These are phyloP conservation scores for Penicillium argentinense DNA, from an alignment of 495 filamentous ascomycete genomes.

Conservation along the genomic window DNA sequence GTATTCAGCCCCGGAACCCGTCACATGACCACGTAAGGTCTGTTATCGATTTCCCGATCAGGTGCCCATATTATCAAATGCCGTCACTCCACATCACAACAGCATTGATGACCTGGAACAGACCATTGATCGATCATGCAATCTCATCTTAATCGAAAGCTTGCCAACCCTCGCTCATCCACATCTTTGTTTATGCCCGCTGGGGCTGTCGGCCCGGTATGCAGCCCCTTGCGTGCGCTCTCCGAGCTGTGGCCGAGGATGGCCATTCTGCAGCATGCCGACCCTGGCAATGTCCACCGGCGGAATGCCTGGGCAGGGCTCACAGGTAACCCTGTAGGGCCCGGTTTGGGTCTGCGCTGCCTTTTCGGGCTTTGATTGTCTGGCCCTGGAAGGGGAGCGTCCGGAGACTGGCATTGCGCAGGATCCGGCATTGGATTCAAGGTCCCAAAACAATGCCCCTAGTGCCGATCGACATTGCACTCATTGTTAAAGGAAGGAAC, in stretches of 20 bases:
- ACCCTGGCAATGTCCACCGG: background rate
- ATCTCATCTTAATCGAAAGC: too few species aligned
- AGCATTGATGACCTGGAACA: background rate
- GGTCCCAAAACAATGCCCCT: slow-evolving; percentile 20
- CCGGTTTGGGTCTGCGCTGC: background rate
- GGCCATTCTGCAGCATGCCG: slow-evolving; percentile 20
- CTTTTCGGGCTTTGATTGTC: slow-evolving; percentile 4
- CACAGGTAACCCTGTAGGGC: background rate
- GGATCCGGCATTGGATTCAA: background rate
- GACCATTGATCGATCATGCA: background rate
- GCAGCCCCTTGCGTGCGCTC: slow-evolving; percentile 20
- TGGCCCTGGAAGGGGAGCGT: slow-evolving; percentile 14
- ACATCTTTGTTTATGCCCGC: slow-evolving; percentile 13
- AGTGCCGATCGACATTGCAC: slow-evolving; percentile 16
- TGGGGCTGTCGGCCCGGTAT: slow-evolving; percentile 7
- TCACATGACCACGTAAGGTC: too few species aligned
- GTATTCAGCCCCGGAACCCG: too few species aligned
- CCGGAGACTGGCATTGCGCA: slow-evolving; percentile 4
- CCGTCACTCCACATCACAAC: background rate
- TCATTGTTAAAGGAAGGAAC: slow-evolving; percentile 11
- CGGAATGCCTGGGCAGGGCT: slow-evolving; percentile 16
- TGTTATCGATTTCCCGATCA: background rate
- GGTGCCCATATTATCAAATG: background rate
- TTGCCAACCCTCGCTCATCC: too few species aligned
- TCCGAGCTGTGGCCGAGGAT: background rate